Base-by-base conservation (phyloP, 148 eudicot species). In the Beta vulgaris region DNA sequence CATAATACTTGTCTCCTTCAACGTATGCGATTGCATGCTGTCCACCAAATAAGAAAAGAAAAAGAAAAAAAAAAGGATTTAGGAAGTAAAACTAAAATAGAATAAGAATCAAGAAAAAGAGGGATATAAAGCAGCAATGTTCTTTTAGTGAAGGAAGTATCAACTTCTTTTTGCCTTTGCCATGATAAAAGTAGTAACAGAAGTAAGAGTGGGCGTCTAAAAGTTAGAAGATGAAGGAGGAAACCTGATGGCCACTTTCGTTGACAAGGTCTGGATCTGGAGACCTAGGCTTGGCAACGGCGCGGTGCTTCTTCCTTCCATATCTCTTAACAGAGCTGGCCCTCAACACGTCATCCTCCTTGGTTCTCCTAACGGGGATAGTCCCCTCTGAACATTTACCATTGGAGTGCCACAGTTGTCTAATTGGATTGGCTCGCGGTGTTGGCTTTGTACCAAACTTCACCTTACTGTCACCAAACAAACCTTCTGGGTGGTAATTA, bases 21-120 rank as follows among this genome's bases (percentile, higher is more conserved):
- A 94, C 98, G 82, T 94, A 94, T 63, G 96, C 97, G 80, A 94
- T 94, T 31, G 98, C 98, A 84, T 94, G 98, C 98, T 94, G 76
- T 61, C 53, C 6, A 60, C 61, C 80, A 58, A 58, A 29, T 58
- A 19, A n/a, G n/a, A 58, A 76, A 7, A 23, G 8, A 62, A 21
- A 46, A 16, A 42, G 26, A 36, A 31, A 6, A 12, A 11, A 12
- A 14, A 18, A 23, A 19, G 3, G 14, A n/a, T n/a, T n/a, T n/a
- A n/a, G n/a, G n/a, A n/a, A n/a, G n/a, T n/a, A n/a, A n/a, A n/a
- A n/a, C n/a, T n/a, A n/a, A n/a, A n/a, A n/a, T n/a, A n/a, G n/a
- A n/a, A n/a, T n/a, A n/a, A n/a, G n/a, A n/a, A n/a, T n/a, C n/a
- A n/a, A n/a, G n/a, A n/a, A n/a, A n/a, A n/a, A n/a, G n/a, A n/a